phyloP scores from a whole-genome alignment of 257 asterid species.

The Solanum arcanum region DNA sequence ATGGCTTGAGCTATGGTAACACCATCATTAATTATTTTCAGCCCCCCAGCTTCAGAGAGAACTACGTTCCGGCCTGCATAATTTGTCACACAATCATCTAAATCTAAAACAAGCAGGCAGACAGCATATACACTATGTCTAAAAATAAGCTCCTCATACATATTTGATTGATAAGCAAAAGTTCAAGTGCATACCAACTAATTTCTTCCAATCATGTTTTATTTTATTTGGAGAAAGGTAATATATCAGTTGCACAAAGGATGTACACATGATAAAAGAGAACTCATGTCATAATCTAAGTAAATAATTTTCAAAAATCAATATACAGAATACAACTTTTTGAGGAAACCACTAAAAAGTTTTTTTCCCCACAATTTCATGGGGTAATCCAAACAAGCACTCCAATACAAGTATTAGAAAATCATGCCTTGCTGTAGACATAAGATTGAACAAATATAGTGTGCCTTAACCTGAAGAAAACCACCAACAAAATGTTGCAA shows the following conservation, averaged over 20 bases:
- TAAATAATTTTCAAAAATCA: background rate
- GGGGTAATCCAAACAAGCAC: background rate
- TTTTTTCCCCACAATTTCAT: background rate
- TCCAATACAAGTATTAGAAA: background rate
- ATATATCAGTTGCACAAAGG: background rate
- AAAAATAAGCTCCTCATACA: background rate
- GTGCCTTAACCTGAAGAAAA: background rate
- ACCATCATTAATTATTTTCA: conserved; percentile 87
- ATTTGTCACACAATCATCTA: background rate
- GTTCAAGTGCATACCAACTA: background rate
- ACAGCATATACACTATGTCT: background rate
- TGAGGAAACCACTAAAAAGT: background rate
- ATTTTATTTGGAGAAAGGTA: background rate
- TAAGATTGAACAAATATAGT: background rate
- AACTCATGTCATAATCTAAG: background rate
- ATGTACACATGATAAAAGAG: background rate
- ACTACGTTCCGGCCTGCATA: conserved; percentile 74
- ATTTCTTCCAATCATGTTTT: background rate
- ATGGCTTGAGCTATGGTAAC: conserved; percentile 89
- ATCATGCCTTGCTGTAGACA: background rate
- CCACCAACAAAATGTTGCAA: background rate
- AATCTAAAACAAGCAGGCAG: background rate
- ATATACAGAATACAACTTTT: background rate
- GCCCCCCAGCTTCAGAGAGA: conserved; percentile 49
- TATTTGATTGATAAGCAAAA: background rate